These are phyloP conservation scores for Ilex asprella DNA, from an alignment of 257 asterid species.

Conservation along the genomic window DNA sequence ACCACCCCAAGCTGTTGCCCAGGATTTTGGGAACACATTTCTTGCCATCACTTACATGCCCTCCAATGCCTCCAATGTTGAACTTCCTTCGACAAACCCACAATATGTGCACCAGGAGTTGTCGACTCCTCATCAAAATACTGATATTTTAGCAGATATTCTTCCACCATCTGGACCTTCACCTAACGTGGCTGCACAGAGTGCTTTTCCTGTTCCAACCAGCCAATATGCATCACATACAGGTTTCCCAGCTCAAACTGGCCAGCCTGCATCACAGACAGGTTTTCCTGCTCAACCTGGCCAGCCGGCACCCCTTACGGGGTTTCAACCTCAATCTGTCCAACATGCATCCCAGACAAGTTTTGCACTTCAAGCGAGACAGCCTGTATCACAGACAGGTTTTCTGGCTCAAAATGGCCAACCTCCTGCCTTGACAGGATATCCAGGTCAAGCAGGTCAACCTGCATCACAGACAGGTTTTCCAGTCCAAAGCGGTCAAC, in stretches of 20 bases:
- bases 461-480: constrained; percentile 38
- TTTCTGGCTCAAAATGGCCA: constrained; percentile 14
- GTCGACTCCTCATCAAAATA: constrained; percentile 36
- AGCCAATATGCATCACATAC: constrained; percentile 25
- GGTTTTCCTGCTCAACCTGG: constrained; percentile 30
- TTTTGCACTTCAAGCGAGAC: not conserved
- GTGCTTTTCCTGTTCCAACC: constrained; percentile 30
- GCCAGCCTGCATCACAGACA: constrained; percentile 27
- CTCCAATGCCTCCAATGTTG: constrained; percentile 29
- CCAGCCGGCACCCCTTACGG: constrained; percentile 30
- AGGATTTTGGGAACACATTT: constrained; percentile 33
- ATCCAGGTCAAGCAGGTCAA: constrained; percentile 50
- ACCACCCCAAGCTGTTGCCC: constrained; percentile 32
- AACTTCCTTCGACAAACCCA: constrained; percentile 29
- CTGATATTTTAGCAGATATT: constrained; percentile 89
- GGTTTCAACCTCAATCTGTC: constrained; percentile 30
- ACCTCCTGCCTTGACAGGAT: constrained; percentile 18
- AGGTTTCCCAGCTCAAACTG: constrained; percentile 34
- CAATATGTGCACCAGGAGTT: constrained; percentile 44
- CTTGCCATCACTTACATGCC: constrained; percentile 26
- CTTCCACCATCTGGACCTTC: constrained; percentile 70
- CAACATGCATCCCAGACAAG: constrained; percentile 25
- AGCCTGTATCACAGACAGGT: too few relatives aligned
- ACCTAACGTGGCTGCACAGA: constrained; percentile 28
- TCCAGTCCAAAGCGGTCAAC: constrained; percentile 42